phyloP scores from a whole-genome alignment of 164 flowering plant genomes.

The Akebia trifoliata region DNA sequence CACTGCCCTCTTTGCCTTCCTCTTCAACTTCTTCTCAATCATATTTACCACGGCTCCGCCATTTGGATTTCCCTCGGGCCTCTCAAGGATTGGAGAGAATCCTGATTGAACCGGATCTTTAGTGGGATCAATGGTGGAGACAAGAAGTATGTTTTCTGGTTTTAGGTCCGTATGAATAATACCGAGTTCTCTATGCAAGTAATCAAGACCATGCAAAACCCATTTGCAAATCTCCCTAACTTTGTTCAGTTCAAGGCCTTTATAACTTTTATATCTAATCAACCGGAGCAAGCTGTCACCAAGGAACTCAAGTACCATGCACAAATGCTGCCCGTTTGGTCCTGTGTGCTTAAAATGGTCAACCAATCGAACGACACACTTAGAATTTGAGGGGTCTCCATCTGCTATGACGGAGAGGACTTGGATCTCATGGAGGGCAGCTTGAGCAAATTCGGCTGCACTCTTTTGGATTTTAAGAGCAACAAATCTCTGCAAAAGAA shows the following conservation, averaged over 20 bases:
- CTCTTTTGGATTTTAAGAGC: conserved; percentile 95
- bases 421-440: conserved; percentile 90
- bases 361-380: conserved; percentile 53
- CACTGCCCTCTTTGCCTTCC: conserved; percentile 73
- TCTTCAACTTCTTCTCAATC: conserved; percentile 70
- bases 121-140: conserved; percentile 70
- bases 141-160: conserved; percentile 89
- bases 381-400: conserved; percentile 63
- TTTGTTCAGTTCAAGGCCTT: conserved; percentile 57
- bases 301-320: conserved; percentile 90
- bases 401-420: conserved; percentile 62
- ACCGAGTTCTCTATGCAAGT: conserved; percentile 74
- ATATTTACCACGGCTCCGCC: conserved; percentile 47
- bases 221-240: conserved; percentile 83
- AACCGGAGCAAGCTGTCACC: conserved; percentile 88
- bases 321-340: conserved; percentile 90
- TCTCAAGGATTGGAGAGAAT: conserved; percentile 64
- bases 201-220: conserved; percentile 75
- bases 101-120: conserved; percentile 80
- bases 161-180: conserved; percentile 86
- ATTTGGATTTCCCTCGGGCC: conserved; percentile 69
- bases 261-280: conserved; percentile 63
- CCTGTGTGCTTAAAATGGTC: conserved; percentile 91
- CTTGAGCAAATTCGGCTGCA: conserved; percentile 77
- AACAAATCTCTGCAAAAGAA: conserved; percentile 55